Percentiles rank a stretch among this genome's conserved stretches.
phyloP scores from a whole-genome alignment of 768 basidiomycete genomes.

The Mycena vulgaris region DNA sequence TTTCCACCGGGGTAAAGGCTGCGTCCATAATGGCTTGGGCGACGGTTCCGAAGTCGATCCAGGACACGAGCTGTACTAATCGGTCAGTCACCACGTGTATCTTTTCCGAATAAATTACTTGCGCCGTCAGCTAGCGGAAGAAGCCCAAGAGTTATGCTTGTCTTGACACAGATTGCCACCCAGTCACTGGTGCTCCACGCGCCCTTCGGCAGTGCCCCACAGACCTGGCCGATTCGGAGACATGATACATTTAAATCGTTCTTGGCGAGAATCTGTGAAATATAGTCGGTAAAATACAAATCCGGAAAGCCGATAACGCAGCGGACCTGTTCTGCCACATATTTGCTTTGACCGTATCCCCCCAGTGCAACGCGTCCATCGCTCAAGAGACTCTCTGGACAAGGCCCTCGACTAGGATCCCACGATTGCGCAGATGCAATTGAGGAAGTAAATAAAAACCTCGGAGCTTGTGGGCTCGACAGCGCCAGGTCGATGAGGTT shows the following conservation, averaged over 20 bases:
- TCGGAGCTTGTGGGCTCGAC: slow-evolving; percentile 15
- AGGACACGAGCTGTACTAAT: slow-evolving; percentile 49
- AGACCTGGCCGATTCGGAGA: slow-evolving; percentile 54
- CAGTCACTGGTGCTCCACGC: slow-evolving; percentile 55
- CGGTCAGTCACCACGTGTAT: background rate
- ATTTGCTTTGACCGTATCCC: slow-evolving; percentile 21
- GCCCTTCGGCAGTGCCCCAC: slow-evolving; percentile 52
- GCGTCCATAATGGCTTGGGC: slow-evolving; percentile 49
- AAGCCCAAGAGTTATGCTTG: slow-evolving; percentile 44
- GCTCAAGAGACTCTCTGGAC: slow-evolving; percentile 32
- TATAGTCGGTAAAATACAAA: background rate
- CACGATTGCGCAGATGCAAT: slow-evolving; percentile 35
- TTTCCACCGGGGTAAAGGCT: slow-evolving; percentile 37
- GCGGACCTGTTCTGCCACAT: slow-evolving; percentile 37
- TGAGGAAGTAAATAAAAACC: slow-evolving; percentile 38
- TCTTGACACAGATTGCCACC: slow-evolving; percentile 55
- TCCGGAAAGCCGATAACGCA: background rate
- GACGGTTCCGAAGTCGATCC: slow-evolving; percentile 51
- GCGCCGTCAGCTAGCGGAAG: slow-evolving; percentile 48
- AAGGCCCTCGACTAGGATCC: slow-evolving; percentile 29
- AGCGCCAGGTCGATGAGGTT: slow-evolving; percentile 58
- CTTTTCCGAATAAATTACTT: slow-evolving; percentile 23
- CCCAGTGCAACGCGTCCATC: background rate
- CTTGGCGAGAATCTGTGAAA: slow-evolving; percentile 1
- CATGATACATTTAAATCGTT: background rate